These are phyloP conservation scores for Malassezia nana DNA, from an alignment of 1,284 basidiomycete genomes.

Conservation along the genomic window DNA sequence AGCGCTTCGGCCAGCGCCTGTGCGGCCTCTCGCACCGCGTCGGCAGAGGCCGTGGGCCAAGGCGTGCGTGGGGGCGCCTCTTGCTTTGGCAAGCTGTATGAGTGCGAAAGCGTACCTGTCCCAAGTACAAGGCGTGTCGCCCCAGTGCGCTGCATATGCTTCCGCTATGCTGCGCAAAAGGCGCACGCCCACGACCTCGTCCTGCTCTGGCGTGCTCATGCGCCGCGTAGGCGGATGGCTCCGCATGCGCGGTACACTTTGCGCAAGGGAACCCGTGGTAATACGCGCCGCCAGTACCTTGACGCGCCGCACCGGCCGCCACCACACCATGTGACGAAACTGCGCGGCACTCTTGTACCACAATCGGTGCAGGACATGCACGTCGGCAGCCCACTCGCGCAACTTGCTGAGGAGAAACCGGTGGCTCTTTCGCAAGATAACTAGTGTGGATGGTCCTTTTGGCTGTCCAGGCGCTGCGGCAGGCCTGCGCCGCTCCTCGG, in stretches of 20 bases:
- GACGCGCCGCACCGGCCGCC: conserved; percentile 12
- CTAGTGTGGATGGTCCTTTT: background rate
- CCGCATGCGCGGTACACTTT: conserved; percentile 6
- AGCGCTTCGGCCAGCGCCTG: background rate
- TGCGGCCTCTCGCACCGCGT: background rate
- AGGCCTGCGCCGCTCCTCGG: background rate
- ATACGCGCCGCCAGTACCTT: background rate
- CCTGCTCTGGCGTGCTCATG: background rate
- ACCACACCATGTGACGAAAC: conserved; percentile 18
- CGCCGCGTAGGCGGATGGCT: background rate
- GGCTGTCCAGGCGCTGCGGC: background rate
- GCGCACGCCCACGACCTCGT: background rate
- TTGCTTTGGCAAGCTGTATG: conserved; percentile 6
- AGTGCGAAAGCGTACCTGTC: background rate
- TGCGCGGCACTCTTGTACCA: conserved; percentile 16
- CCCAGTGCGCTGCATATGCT: conserved; percentile 11
- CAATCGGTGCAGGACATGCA: conserved; percentile 9
- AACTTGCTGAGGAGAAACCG: background rate
- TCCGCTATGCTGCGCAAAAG: background rate
- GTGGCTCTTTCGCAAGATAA: conserved; percentile 2
- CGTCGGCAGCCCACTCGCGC: conserved; percentile 5
- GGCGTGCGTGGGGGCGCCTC: background rate
- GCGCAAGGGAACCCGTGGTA: conserved; percentile 5
- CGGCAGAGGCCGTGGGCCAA: background rate
- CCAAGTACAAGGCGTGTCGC: background rate